A percentile compares a stretch with the other conserved stretches of the same genome.
These are phyloP conservation scores for Fusarium sacchari DNA, from an alignment of 2,329 filamentous ascomycete species.

Conservation along the genomic window DNA sequence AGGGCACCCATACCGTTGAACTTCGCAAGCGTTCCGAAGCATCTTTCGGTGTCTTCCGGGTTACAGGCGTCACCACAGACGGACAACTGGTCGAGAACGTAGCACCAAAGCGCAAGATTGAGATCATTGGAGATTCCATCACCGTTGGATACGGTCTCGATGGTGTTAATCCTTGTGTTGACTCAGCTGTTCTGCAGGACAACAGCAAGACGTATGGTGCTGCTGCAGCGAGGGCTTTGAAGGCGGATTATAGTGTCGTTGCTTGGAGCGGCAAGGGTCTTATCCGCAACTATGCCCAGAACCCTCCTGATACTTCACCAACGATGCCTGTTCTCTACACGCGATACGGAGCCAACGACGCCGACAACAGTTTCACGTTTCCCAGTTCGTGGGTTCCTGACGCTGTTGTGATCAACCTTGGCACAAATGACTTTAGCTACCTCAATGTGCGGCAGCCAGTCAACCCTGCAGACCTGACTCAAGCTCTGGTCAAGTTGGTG, in stretches of 20 bases:
- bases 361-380: slow-evolving; percentile 51
- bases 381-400: slow-evolving; percentile 44
- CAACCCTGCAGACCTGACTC: slow-evolving; percentile 41
- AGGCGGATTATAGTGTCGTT: slow-evolving; percentile 55
- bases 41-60: slow-evolving; percentile 12
- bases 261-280: slow-evolving; percentile 58
- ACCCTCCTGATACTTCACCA: slow-evolving; percentile 45
- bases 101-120: slow-evolving; percentile 49
- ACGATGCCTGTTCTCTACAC: slow-evolving; percentile 55
- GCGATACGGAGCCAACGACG: slow-evolving; percentile 54
- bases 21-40: slow-evolving; percentile 29
- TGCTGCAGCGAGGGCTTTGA: slow-evolving; percentile 52
- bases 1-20: slow-evolving; percentile 29
- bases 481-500: slow-evolving; percentile 38
- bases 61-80: slow-evolving; percentile 11
- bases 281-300: slow-evolving; percentile 51
- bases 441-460: slow-evolving; percentile 44
- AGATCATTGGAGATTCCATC: slow-evolving; percentile 58
- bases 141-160: slow-evolving; percentile 57
- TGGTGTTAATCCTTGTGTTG: slow-evolving; percentile 52
- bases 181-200: slow-evolving; percentile 52
- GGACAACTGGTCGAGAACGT: slow-evolving; percentile 35
- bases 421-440: slow-evolving; percentile 57
- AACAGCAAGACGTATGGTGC: slow-evolving; percentile 56
- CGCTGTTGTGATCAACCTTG: slow-evolving; percentile 56